phyloP scores from a whole-genome alignment of 345 rosid species.

The Populus deltoides region DNA sequence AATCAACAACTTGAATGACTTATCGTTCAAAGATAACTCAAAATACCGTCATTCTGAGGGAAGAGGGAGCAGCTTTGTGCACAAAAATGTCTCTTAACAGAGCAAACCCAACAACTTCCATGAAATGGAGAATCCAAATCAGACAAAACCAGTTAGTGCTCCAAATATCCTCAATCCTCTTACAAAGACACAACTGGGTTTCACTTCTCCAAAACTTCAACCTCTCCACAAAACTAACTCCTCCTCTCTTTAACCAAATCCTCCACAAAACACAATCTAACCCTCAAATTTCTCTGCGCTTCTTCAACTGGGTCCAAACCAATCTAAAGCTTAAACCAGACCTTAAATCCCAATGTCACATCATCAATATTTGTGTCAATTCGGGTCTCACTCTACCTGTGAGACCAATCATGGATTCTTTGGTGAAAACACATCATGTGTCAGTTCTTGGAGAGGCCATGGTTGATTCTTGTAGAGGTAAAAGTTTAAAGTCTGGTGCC shows the following conservation, averaged over 20 bases:
- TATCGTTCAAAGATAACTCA: too few relatives aligned
- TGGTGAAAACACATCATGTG: slow-evolving; percentile 37
- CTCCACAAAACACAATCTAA: slow-evolving; percentile 42
- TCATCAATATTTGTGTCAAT: slow-evolving; percentile 30
- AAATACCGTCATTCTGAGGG: too few relatives aligned
- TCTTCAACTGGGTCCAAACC: slow-evolving; percentile 55
- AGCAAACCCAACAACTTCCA: slow-evolving; percentile 34
- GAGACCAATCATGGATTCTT: slow-evolving; percentile 36
- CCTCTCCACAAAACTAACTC: slow-evolving; percentile 45
- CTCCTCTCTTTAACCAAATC: slow-evolving; percentile 50
- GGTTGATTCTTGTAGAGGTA: slow-evolving; percentile 45
- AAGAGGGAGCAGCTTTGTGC: too few relatives aligned
- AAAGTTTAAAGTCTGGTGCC: slow-evolving; percentile 20
- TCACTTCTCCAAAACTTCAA: slow-evolving; percentile 41
- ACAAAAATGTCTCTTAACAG: slow-evolving; percentile 19
- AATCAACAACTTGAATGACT: too few relatives aligned
- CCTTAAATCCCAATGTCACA: slow-evolving; percentile 47
- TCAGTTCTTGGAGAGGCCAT: slow-evolving; percentile 36
- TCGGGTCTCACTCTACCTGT: slow-evolving; percentile 36
- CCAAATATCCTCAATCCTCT: slow-evolving; percentile 55
- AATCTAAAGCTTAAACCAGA: slow-evolving; percentile 52
- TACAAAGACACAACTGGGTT: slow-evolving; percentile 51
- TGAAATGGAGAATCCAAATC: slow-evolving; percentile 52
- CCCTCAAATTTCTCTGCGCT: slow-evolving; percentile 44
- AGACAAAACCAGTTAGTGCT: slow-evolving; percentile 36